Conservation (phyloP, 495 filamentous ascomycete genomes). For the Neurospora cerealis region DNA sequence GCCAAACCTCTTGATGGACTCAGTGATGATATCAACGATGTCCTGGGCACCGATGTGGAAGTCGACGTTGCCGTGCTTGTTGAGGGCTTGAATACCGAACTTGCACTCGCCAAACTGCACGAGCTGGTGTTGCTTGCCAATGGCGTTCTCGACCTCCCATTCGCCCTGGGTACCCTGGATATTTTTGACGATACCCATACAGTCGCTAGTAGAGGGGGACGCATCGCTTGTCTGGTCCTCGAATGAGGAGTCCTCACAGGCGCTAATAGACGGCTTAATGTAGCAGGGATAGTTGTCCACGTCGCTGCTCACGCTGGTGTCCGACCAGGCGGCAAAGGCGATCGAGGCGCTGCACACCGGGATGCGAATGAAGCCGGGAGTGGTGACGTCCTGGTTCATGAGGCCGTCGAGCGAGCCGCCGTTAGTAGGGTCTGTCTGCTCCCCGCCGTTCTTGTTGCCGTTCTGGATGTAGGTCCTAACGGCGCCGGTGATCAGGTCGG, state of each 20-base stretch:
- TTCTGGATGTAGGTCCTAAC: slow-evolving; percentile 20
- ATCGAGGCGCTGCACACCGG: slow-evolving; percentile 23
- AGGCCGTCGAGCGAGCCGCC: slow-evolving; percentile 9
- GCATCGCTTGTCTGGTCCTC: slow-evolving; percentile 18
- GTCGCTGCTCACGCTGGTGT: background rate
- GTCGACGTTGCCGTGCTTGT: slow-evolving; percentile 3
- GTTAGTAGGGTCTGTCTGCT: slow-evolving; percentile 10
- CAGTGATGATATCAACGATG: slow-evolving; percentile 20
- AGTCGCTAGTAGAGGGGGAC: slow-evolving; percentile 22
- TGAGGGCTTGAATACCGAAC: slow-evolving; percentile 6
- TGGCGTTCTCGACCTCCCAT: background rate
- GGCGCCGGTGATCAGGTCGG: slow-evolving; percentile 19
- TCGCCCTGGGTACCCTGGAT: slow-evolving; percentile 14
- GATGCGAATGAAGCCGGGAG: slow-evolving; percentile 20
- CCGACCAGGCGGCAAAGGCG: slow-evolving; percentile 11
- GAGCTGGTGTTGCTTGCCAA: slow-evolving; percentile 8
- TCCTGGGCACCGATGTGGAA: slow-evolving; percentile 17
- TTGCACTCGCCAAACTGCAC: slow-evolving; percentile 4
- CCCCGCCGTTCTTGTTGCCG: slow-evolving; percentile 20
- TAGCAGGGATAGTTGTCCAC: slow-evolving; percentile 21
- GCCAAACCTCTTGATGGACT: slow-evolving; percentile 11
- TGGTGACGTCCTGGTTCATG: slow-evolving; percentile 15
- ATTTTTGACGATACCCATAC: slow-evolving; percentile 22
- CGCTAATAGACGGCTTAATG: slow-evolving; percentile 8
- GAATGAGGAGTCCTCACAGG: slow-evolving; percentile 19